Evolutionary conservation across 805 yeast genomes (phyloP), one percentile per base, ranked within the genome.

Genomic region (Metschnikowia similis): DNA sequence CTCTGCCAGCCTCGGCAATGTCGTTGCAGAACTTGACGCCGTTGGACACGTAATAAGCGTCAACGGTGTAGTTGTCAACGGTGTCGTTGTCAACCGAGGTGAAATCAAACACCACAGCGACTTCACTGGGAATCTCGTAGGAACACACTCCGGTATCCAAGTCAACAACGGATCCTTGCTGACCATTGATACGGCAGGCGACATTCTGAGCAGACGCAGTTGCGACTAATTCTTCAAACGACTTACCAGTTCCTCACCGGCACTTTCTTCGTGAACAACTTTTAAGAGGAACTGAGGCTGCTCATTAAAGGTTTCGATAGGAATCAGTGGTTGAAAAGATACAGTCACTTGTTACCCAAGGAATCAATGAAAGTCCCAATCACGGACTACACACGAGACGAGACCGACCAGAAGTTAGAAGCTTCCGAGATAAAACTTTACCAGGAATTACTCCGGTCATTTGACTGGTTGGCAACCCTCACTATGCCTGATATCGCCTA

Each of bases 81-180:
- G 56, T 52, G 62, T 65, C 71, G 54, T 71, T 66, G 37, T 68
- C 67, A 28, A 50, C 45, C 42, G 65, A 58, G 17, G 32, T 53
- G 59, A 57, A 70, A 35, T 57, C 56, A 56, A 68, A 70, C 31
- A 40, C 32, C 16, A 54, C 60, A 37, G 73, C 69, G 43, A 54
- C 63, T 29, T 44, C 6, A 2, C 55, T 45, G 51, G 74, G 74
- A 45, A 72, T 52, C 21, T 66, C 53, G 67, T 70, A 71, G 41
- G 70, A 65, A 63, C 77, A 72, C 7, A 49, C 49, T 51, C 74
- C 77, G 39, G 76, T 65, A 49, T 65, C 75, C 55, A 65, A 65
- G 61, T 70, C 75, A 35, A 72, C 77, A 37, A 63, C 61, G 26
- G 70, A 68, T 38, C 62, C 64, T 36, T 60, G 48, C 30, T 34